Evolutionary conservation across 108 stramenopile species (phyloP), one percentile per base, ranked within the genome.

Genomic region (Conticribra guillardii): DNA sequence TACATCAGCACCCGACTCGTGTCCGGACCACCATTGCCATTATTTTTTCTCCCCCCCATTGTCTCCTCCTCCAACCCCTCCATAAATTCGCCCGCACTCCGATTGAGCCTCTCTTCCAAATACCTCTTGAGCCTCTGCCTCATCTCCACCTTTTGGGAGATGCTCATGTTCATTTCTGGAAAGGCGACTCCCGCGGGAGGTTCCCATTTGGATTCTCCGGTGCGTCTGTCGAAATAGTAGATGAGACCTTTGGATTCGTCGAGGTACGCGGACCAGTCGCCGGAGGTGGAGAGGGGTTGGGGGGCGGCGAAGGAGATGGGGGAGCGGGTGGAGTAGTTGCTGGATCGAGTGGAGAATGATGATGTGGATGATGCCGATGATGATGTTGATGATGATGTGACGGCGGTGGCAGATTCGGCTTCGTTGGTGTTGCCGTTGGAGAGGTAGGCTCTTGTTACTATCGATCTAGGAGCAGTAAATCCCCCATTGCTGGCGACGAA

Each of bases 211-310:
- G 28, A 33, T 50, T 88, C 87, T 32, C 93, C 90, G 4, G 93
- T 90, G 7, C 67, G 65, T 17, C 58, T 57, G 54, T 94, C 85
- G 50, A 90, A 94, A 74, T 91, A 94, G 65, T 94, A 94, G 2
- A 90, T 60, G 4, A 89, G 56, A 1, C 91, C 91, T 14, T 87
- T 89, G 0, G 77, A 85, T 59, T 89, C 86, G 56, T 92, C 91
- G 48, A 92, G 57, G 61, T 84, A 89, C 0, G 91, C 91, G 3
- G 85, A 67, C 91, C 91, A 92, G 34, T 84, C 82, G 0, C 84
- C 87, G 37, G 79, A 73, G 44, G 79, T 73, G 21, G 85, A 85
- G 11, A 92, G 73, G 27, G 86, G 81, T 84, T 30, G 34, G 54
- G 61, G 31, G 29, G 28, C 21, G 45, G 41, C 1, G 60, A 44